Evolutionary conservation across 148 eudicot genomes (phyloP), one percentile per base, ranked within the genome.

Genomic region (Bassia scoparia): DNA sequence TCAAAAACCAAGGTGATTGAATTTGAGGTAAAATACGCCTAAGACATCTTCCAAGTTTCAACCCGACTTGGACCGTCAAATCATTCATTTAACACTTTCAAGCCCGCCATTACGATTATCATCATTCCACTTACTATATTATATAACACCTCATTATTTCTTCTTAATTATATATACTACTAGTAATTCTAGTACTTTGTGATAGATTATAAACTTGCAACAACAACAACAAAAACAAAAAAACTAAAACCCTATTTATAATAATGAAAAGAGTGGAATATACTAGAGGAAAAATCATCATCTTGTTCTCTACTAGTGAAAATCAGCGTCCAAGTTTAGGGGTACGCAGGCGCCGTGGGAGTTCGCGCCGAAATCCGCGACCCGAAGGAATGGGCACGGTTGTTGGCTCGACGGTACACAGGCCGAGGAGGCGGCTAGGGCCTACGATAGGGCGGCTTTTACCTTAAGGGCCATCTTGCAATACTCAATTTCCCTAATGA

Each of bases 341-440:
- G 2, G 86, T 83, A 1, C 56, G 86, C 8, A 37, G 80, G 73
- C 81, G 83, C 83, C 83, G 4, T 83, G 86, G 86, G 86, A 83
- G 27, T 83, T 69, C 5, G 86, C 86, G 5, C 86, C 0, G 86
- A 83, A 37, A 83, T 83, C 29, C 79, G 86, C 8, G 86, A 83
- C 35, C 81, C 81, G 0, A 80, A 75, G 66, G 35, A 78, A 81
- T 21, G 84, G 86, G 12, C 84, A 82, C 4, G 72, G 86, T 2
- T 26, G 78, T 15, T 80, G 86, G 86, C 80, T 83, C 5, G 86
- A 66, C 52, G 78, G n/a, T n/a, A 71, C 49, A 80, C 86, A n/a
- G 0, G 80, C 84, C 0, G 86, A 81, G 63, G 86, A 75, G 24
- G 86, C 86, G 0, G 86, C 86, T 20, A 61, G 84, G 35, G 86